Base-by-base conservation (phyloP, 108 stramenopile species). In the Cylindrotheca fusiformis region DNA sequence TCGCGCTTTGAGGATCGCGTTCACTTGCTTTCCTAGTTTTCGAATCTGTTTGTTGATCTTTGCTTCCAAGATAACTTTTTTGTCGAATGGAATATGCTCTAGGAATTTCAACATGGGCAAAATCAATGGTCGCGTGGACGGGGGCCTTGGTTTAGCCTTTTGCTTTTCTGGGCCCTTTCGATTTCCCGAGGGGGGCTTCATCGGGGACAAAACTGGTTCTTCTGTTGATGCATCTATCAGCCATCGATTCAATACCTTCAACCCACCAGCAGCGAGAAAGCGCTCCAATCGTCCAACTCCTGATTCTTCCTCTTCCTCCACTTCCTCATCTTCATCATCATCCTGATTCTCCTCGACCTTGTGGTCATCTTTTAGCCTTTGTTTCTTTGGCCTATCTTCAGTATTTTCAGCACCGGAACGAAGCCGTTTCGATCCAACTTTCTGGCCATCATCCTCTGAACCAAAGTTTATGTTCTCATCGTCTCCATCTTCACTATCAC, bases 11-110 rank as follows among this genome's bases (percentile, higher is more conserved):
- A 51, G 27, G 19, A 74, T 55, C 4, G 57, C 32, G n/a, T 47
- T 52, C n/a, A 76, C 69, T 66, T 60, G 49, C 57, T 84, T 84
- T 8, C 61, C 71, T 28, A 78, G 52, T 12, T 71, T 74, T 29
- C 48, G 41, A 14, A 84, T 71, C 32, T 72, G 71, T 57, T 80
- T 79, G 61, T 84, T 84, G 62, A 84, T 84, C 55, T 84, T 84
- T 48, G 75, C 69, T 14, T 72, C 66, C 45, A 63, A 70, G 2
- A 84, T 63, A 14, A 70, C 30, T n/a, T 74, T 58, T 45, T 80
- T 74, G 28, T 84, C 57, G 54, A 84, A 71, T 14, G 82, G 82
- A 12, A 79, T 80, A 25, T 58, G 32, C 32, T 74, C 50, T 1
- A 84, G 44, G 31, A 84, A 66, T 10, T 32, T 29, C 0, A 84